A percentile compares a stretch with the other conserved stretches of the same genome.
Conservation (phyloP, 2,329 filamentous ascomycete species). For the Colletotrichum sp. region DNA sequence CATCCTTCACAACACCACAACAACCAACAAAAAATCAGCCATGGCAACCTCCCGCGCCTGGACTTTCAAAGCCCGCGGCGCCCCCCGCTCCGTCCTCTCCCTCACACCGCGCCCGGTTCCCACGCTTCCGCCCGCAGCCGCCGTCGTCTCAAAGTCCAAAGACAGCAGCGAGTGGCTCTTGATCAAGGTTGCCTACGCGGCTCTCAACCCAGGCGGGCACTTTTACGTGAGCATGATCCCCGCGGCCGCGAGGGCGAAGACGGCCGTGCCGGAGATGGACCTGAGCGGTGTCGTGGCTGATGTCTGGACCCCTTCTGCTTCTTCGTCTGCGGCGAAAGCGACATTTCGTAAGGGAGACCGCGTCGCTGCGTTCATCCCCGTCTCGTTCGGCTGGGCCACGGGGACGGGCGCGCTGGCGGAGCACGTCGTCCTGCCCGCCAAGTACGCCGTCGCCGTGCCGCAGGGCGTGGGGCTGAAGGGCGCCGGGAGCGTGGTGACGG, state of each 20-base stretch:
- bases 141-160: conserved; percentile 28
- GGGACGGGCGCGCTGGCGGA: conserved; percentile 45
- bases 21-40: background rate
- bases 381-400: conserved; percentile 34
- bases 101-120: conserved; percentile 27
- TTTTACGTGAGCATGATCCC: conserved; percentile 47
- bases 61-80: conserved; percentile 32
- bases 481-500: conserved; percentile 41
- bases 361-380: conserved; percentile 43
- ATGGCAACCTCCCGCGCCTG: conserved; percentile 28
- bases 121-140: conserved; percentile 29
- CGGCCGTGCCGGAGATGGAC: conserved; percentile 47
- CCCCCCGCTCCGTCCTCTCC: conserved; percentile 29
- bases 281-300: conserved; percentile 45
- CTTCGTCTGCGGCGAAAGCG: background rate
- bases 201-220: conserved; percentile 49
- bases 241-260: conserved; percentile 37
- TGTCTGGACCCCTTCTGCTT: conserved; percentile 31
- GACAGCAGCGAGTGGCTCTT: conserved; percentile 37
- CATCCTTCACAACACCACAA: too few relatives aligned
- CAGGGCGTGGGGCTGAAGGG: conserved; percentile 32
- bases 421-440: conserved; percentile 39
- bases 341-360: conserved; percentile 33
- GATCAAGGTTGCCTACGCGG: conserved; percentile 45
- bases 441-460: conserved; percentile 37